These are phyloP conservation scores for Phytophthora cryptogea DNA, from an alignment of 352 stramenopile species.

Conservation along the genomic window DNA sequence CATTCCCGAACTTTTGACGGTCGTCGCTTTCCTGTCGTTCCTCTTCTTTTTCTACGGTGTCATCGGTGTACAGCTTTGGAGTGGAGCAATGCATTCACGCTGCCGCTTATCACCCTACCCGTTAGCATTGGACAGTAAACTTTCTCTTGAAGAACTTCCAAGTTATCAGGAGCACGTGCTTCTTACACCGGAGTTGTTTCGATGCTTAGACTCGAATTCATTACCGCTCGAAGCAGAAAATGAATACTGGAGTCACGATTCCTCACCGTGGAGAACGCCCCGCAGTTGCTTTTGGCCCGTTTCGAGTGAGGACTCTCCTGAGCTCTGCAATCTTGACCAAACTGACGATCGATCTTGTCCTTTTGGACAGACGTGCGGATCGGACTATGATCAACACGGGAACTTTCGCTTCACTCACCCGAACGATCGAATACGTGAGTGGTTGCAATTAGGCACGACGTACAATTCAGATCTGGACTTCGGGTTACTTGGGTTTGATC, in stretches of 20 bases:
- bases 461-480: conserved; percentile 82
- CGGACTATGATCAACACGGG: conserved; percentile 58
- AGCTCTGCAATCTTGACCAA: conserved; percentile 57
- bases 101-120: conserved; percentile 77
- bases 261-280: conserved; percentile 52
- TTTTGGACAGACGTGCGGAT: conserved; percentile 52
- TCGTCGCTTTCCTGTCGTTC: conserved; percentile 80
- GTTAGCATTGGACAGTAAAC: conserved; percentile 42
- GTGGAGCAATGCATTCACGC: conserved; percentile 61
- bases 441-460: conserved; percentile 33
- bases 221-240: conserved; percentile 21
- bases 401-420: conserved; percentile 72
- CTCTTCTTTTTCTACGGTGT: conserved; percentile 89
- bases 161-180: conserved; percentile 37
- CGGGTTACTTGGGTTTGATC: conserved; percentile 88
- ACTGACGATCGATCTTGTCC: conserved; percentile 37
- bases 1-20: conserved; percentile 77
- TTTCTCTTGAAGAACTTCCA: conserved; percentile 36
- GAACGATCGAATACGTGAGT: conserved; percentile 31
- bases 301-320: conserved; percentile 50
- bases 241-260: conserved; percentile 47
- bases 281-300: conserved; percentile 90
- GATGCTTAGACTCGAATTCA: conserved; percentile 16
- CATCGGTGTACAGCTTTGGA: conserved; percentile 82
- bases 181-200: conserved; percentile 7